Percentiles rank a stretch among this genome's conserved stretches.
These are phyloP conservation scores for Coemansia umbellata DNA, from an alignment of 192 early-diverging fungal species.

Conservation along the genomic window DNA sequence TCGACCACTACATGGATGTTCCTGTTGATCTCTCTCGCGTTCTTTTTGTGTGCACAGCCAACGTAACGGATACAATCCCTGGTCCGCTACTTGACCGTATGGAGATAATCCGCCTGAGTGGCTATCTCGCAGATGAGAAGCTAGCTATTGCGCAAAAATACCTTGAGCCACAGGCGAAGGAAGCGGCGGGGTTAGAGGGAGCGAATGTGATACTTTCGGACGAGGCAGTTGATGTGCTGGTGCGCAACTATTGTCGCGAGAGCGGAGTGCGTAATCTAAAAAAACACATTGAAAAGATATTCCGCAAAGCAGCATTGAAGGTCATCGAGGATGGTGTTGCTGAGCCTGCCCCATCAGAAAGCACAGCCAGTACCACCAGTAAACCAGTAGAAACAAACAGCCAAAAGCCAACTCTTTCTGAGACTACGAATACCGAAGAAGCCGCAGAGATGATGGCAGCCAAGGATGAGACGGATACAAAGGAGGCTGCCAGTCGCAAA, in stretches of 20 bases:
- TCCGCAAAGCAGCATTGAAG: conserved; percentile 91
- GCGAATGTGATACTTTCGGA: conserved; percentile 66
- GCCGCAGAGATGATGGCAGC: neutral
- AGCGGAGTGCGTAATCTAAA: conserved; percentile 97
- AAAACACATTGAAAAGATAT: conserved; percentile 99
- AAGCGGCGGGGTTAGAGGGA: conserved; percentile 73
- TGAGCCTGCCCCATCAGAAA: conserved; percentile 1
- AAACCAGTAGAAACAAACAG: neutral
- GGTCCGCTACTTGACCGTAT: conserved; percentile 97
- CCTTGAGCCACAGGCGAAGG: conserved; percentile 79
- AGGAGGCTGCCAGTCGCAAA: neutral
- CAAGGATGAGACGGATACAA: neutral
- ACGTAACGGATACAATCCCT: conserved; percentile 95
- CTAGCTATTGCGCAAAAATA: conserved; percentile 94
- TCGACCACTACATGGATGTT: conserved; percentile 99
- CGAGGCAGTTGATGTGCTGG: conserved; percentile 78
- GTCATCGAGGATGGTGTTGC: conserved; percentile 66
- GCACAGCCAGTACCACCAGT: neutral
- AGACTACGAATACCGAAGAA: neutral
- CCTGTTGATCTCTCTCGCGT: conserved; percentile 97
- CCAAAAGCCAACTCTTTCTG: neutral
- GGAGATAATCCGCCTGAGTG: conserved; percentile 95
- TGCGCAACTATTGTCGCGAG: conserved; percentile 92
- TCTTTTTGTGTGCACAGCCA: conserved; percentile 98
- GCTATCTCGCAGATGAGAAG: conserved; percentile 84